Evolutionary conservation across 2,329 filamentous ascomycete species (phyloP).

Genomic region (Arthroderma sp.): DNA sequence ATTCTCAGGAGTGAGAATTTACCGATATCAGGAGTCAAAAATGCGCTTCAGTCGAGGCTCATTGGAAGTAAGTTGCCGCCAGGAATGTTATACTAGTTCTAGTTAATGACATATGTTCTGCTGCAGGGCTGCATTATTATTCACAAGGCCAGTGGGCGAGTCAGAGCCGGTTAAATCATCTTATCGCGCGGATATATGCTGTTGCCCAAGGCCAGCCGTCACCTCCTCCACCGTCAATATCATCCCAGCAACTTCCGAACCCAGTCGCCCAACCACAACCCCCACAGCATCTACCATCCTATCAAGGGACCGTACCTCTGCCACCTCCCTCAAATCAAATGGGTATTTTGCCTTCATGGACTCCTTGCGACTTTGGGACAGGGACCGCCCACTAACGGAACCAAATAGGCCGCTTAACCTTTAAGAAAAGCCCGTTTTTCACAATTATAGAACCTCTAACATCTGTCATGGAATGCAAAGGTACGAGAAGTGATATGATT

Average conservation of each 20-base stretch:
- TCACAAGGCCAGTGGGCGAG: not conserved
- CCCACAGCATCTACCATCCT: not conserved
- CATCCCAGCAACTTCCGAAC: not conserved
- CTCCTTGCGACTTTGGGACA: not conserved
- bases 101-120: not conserved
- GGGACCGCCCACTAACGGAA: not conserved
- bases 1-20: slow-evolving; percentile 66
- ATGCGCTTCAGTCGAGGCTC: slow-evolving; percentile 65
- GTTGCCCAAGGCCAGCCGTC: not conserved
- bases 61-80: slow-evolving; percentile 53
- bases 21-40: slow-evolving; percentile 72
- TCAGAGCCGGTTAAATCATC: not conserved
- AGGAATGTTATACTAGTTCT: not conserved
- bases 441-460: slow-evolving; percentile 55
- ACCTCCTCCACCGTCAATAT: not conserved
- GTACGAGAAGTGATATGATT: slow-evolving; percentile 39
- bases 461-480: slow-evolving; percentile 55
- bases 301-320: not conserved
- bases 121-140: not conserved
- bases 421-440: slow-evolving; percentile 80
- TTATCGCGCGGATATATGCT: not conserved
- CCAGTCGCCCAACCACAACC: not conserved
- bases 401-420: slow-evolving; percentile 36
- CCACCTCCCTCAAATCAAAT: not conserved
- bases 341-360: slow-evolving; percentile 3